phyloP scores from a whole-genome alignment of 208 protist genomes.

The Hexamita inflata region DNA sequence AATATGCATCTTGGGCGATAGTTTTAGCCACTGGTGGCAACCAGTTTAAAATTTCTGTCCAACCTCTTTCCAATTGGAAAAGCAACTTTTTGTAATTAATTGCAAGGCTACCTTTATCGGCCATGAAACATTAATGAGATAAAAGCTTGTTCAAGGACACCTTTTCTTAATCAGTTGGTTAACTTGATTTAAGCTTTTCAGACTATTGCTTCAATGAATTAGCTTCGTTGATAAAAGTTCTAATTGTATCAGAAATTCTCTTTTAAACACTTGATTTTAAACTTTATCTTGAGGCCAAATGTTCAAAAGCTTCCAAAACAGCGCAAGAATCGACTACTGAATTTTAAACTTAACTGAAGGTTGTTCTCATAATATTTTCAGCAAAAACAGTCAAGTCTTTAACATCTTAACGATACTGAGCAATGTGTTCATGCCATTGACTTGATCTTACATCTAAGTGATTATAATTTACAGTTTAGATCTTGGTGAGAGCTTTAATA shows the following conservation, averaged over 20 bases:
- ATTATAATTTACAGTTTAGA: constrained; percentile 21
- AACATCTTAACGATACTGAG: background rate
- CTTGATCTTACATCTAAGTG: constrained; percentile 21
- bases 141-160: background rate
- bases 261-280: constrained; percentile 4
- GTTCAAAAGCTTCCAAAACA: constrained; percentile 12
- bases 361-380: constrained; percentile 25
- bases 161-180: background rate
- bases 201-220: background rate
- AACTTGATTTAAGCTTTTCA: background rate
- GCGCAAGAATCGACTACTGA: constrained; percentile 12
- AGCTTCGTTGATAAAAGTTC: constrained; percentile 8
- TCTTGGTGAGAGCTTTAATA: background rate
- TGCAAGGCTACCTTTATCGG: background rate
- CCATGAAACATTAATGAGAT: background rate
- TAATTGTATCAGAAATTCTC: background rate
- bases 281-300: background rate
- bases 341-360: background rate
- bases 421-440: constrained; percentile 19
- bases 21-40: background rate
- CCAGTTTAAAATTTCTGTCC: background rate
- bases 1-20: too few relatives aligned
- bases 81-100: background rate
- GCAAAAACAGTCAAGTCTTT: constrained; percentile 15
- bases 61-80: background rate